Base-by-base conservation (phyloP, 176 grass and related monocot species). In the Cymbopogon citratus region DNA sequence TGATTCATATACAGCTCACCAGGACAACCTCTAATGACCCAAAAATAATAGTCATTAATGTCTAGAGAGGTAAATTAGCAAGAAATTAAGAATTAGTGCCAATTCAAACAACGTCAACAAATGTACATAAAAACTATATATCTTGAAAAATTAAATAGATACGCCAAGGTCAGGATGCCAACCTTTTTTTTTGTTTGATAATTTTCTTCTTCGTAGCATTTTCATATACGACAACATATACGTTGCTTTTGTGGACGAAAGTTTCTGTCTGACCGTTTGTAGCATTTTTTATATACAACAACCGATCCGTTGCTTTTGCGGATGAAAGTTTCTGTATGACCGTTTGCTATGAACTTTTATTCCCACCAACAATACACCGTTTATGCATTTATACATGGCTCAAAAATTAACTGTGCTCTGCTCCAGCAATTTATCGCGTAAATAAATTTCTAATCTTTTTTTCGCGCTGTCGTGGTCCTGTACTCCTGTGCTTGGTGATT, bases 401-500 rank as follows among this genome's bases (percentile, higher is more conserved):
- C 18, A 43, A 82, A 82, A 77, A 70, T 75, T 23, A 21, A 19
- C 16, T 56, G 45, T 36, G 25, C 56, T 66, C 24, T 36, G 19
- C 56, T 57, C 24, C 36, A 72, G 25, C 38, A 75, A 43, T 56
- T 64, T 11, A n/a, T n/a, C 0, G 23, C 13, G 29, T 34, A 34
- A 7, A 5, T 11, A 39, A 39, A 23, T 61, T 81, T 75, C 34
- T 33, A 35, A 67, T 6, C 1, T 0, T 1, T 61, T 61, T 49
- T 19, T 12, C 8, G 39, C 40, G n/a, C 7, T 46, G 51, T 63
- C 52, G 26, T 60, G 64, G 43, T 68, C 23, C 31, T 54, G 68
- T 67, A 13, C 54, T 76, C 61, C 31, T 67, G 80, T 75, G 27
- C 54, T 65, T 12, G 36, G 79, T 77, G 74, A 33, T 87, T 51